Base-by-base conservation (phyloP, 1,139 yeast genomes). In the Geotrichum aggregatum region DNA sequence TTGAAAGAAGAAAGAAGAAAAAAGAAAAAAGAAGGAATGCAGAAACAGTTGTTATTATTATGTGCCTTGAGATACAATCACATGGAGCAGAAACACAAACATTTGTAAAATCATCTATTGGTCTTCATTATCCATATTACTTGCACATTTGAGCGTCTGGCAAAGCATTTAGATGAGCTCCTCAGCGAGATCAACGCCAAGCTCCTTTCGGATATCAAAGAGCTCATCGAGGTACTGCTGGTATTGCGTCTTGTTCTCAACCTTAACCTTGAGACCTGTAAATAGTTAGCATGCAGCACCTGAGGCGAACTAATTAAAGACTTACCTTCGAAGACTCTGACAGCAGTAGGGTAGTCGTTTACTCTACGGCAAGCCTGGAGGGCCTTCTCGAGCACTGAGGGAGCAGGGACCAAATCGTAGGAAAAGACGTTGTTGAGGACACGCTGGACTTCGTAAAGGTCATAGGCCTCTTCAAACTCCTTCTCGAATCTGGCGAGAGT, bases 361-460 rank as follows among this genome's bases (percentile, higher is more conserved):
- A 92, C 98, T 76, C 98, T 87, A 82, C 98, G 89, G 67, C 98
- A 92, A 52, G 98, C 98, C 76, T 87, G 84, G 71, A 92, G 81
- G 50, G 98, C 98, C 76, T 87, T 87, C 75, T 88, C 96, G 68
- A 92, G 80, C 59, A 92, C 98, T 57, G 86, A 83, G 61, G 98
- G 98, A 36, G 98, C 94, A 62, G 98, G 98, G 54, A 92, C 98
- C 73, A 94, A 82, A 76, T 92, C 98, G 78, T 92, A 92, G 19
- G 98, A 87, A 77, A 92, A 92, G 73, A 95, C 89, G 78, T 92
- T 94, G 83, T 94, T 92, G 71, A 94, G 81, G 60, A 84, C 87
- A 72, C 92, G 76, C 74, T 88, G 97, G 57, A 92, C 98, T 78
- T 92, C 99, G 66, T 92, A 92, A 65, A 92, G 80, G 73, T 92